Conservation (phyloP, 805 yeast genomes). For the Yarrowia sp. region DNA sequence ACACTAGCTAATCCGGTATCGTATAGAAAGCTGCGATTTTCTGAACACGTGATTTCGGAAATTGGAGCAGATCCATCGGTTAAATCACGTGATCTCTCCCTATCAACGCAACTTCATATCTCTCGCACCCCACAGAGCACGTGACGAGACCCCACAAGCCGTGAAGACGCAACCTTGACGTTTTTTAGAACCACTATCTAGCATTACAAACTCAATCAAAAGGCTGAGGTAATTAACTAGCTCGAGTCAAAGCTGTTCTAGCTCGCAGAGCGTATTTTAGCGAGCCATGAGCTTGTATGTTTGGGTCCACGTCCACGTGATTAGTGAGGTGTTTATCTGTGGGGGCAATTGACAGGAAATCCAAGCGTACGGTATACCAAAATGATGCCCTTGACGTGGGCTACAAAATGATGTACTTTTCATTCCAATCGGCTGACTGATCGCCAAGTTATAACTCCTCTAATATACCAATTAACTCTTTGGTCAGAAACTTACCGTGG, state of each 20-base stretch:
- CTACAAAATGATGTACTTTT: neutral
- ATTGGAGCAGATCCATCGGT: too few relatives aligned
- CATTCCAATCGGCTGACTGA: too few relatives aligned
- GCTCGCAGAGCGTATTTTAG: constrained; percentile 20
- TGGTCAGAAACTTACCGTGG: too few relatives aligned
- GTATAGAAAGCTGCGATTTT: neutral
- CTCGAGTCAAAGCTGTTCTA: constrained; percentile 2
- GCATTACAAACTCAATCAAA: constrained; percentile 28
- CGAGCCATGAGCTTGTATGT: constrained; percentile 3
- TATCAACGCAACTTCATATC: too few relatives aligned
- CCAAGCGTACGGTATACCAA: neutral
- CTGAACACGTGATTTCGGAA: too few relatives aligned
- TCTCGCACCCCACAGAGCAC: too few relatives aligned
- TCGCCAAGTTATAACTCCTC: too few relatives aligned
- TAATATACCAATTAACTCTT: too few relatives aligned
- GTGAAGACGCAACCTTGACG: neutral
- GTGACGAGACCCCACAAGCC: constrained; percentile 1
- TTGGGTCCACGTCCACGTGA: neutral
- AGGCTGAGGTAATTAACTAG: constrained; percentile 20
- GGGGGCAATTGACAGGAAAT: neutral
- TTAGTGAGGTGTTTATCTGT: neutral
- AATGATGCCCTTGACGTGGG: neutral
- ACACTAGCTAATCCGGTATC: neutral
- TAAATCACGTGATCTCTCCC: too few relatives aligned
- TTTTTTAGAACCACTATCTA: constrained; percentile 5